Conservation (phyloP, 768 basidiomycete genomes). For the Ramaria rubella region DNA sequence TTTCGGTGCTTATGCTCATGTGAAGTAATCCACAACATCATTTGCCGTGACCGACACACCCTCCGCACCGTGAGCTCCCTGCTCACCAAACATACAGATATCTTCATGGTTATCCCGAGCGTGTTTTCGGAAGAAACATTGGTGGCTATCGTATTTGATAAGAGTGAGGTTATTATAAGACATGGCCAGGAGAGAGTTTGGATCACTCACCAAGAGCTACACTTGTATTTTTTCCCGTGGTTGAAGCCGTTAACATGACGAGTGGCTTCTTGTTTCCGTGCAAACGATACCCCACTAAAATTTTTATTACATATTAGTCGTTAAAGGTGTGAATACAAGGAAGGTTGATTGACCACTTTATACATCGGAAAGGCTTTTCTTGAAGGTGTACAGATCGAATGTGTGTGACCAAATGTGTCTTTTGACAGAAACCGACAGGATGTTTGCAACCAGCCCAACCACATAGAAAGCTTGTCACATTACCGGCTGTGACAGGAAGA, state of each 20-base stretch:
- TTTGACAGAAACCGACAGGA: not conserved
- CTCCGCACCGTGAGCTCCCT: too few species aligned
- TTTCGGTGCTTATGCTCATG: too few species aligned
- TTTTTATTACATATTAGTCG: too few species aligned
- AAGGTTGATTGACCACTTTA: too few species aligned
- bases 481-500: not conserved
- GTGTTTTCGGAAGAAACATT: conserved; percentile 1
- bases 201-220: conserved; percentile 5
- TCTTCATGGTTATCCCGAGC: conserved; percentile 5
- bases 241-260: conserved; percentile 6
- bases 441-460: conserved; percentile 4
- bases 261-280: conserved; percentile 4
- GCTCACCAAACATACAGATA: too few species aligned
- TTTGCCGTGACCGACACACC: too few species aligned
- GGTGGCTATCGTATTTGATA: not conserved
- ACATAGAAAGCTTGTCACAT: conserved; percentile 7
- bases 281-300: not conserved
- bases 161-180: not conserved
- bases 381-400: conserved; percentile 10
- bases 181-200: not conserved
- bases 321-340: too few species aligned
- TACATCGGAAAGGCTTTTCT: conserved; percentile 11
- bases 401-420: conserved; percentile 6
- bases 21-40: too few species aligned
- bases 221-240: conserved; percentile 8